phyloP scores from a whole-genome alignment of 2,329 filamentous ascomycete genomes.

The Lachnellula subtilissima region DNA sequence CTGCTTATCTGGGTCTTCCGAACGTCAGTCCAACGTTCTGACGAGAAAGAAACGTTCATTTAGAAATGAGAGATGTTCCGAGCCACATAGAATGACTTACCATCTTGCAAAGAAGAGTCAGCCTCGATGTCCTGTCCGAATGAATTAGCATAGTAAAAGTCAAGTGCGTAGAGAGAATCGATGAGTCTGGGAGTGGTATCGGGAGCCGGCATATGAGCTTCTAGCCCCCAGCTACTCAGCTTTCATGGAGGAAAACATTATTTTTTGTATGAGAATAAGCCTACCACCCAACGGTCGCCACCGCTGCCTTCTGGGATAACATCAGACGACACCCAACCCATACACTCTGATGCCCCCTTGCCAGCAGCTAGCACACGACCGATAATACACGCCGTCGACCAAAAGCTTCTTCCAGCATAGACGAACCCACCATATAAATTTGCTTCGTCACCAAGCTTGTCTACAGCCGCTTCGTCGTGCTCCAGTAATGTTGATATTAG shows the following conservation, averaged over 20 bases:
- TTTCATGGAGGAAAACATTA: too few species aligned
- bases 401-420: slow-evolving; percentile 60
- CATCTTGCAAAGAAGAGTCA: slow-evolving; percentile 39
- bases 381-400: slow-evolving; percentile 62
- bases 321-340: slow-evolving; percentile 64
- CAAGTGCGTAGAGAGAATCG: too few species aligned
- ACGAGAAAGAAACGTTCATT: not conserved
- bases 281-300: too few species aligned
- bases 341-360: slow-evolving; percentile 57
- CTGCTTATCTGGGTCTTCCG: slow-evolving; percentile 45
- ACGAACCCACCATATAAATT: slow-evolving; percentile 62
- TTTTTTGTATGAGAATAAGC: too few species aligned
- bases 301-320: slow-evolving; percentile 43
- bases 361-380: slow-evolving; percentile 61
- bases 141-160: slow-evolving; percentile 17
- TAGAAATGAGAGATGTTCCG: not conserved
- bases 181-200: too few species aligned
- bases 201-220: too few species aligned
- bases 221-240: too few species aligned
- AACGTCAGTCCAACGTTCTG: not conserved
- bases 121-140: slow-evolving; percentile 53
- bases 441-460: slow-evolving; percentile 54
- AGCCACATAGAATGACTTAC: slow-evolving; percentile 11
- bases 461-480: slow-evolving; percentile 56
- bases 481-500: slow-evolving; percentile 63